phyloP scores from a whole-genome alignment of 495 filamentous ascomycete species.

The Podospora australis region DNA sequence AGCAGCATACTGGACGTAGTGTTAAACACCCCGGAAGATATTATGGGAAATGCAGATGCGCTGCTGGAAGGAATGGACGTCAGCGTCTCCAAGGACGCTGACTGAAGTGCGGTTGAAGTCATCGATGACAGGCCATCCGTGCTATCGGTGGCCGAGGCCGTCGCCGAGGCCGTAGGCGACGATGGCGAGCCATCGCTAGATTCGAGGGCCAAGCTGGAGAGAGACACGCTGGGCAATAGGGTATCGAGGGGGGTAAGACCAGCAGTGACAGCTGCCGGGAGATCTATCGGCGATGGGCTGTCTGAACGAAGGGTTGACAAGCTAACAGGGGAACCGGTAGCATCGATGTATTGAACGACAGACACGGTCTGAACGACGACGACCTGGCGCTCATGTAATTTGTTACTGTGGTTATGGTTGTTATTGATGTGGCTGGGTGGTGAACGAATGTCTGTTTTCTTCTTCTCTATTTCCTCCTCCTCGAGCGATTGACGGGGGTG shows the following conservation, averaged over 20 bases:
- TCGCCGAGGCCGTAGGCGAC: constrained; percentile 18
- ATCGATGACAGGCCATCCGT: too few relatives aligned
- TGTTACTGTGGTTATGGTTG: constrained; percentile 32
- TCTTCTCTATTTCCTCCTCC: constrained; percentile 2
- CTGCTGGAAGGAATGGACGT: constrained; percentile 46
- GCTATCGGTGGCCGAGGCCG: constrained; percentile 9
- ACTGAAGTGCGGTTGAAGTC: constrained; percentile 10
- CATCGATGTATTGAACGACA: constrained; percentile 45
- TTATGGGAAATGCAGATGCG: constrained; percentile 37
- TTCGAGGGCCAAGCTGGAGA: constrained; percentile 7
- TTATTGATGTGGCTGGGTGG: constrained; percentile 9
- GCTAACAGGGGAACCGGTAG: constrained; percentile 34
- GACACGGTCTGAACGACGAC: constrained; percentile 44
- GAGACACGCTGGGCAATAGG: constrained; percentile 23
- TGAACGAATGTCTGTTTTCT: constrained; percentile 32
- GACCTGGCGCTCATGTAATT: constrained; percentile 29
- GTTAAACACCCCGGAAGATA: constrained; percentile 32
- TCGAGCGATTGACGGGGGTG: not conserved
- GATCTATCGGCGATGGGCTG: constrained; percentile 5
- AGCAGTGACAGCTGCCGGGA: constrained; percentile 18
- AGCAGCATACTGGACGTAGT: constrained; percentile 32
- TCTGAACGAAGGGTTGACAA: constrained; percentile 29
- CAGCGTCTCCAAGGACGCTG: constrained; percentile 24
- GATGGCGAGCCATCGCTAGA: constrained; percentile 22
- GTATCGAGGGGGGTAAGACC: constrained; percentile 12